phyloP scores from a whole-genome alignment of 1,284 basidiomycete genomes.

The Ustilago lituana region DNA sequence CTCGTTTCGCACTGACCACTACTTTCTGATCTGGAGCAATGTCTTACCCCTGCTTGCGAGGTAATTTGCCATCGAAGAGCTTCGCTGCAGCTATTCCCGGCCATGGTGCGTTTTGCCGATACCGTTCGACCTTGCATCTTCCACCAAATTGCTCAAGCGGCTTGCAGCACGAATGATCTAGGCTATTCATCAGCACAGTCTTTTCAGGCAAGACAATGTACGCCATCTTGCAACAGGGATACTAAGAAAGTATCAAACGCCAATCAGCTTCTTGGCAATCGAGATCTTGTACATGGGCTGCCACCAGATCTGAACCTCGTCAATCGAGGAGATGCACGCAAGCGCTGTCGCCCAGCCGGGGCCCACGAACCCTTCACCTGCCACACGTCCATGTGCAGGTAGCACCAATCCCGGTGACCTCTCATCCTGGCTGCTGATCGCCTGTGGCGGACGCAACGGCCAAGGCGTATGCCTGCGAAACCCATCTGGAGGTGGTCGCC shows the following conservation, averaged over 20 bases:
- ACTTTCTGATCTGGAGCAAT: too few relatives aligned
- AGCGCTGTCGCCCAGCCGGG: slow-evolving; percentile 46
- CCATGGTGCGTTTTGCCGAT: too few relatives aligned
- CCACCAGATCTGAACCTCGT: slow-evolving; percentile 59
- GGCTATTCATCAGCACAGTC: too few relatives aligned
- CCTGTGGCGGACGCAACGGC: slow-evolving; percentile 29
- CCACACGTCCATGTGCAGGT: slow-evolving; percentile 48
- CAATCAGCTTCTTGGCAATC: slow-evolving; percentile 45
- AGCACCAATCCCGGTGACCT: slow-evolving; percentile 43
- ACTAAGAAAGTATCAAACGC: slow-evolving; percentile 19
- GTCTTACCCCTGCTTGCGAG: too few relatives aligned
- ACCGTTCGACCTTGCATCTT: too few relatives aligned
- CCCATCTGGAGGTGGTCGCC: slow-evolving; percentile 34
- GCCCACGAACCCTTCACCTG: slow-evolving; percentile 46
- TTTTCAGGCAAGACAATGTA: too few relatives aligned
- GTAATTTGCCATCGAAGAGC: too few relatives aligned
- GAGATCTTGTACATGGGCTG: slow-evolving; percentile 52
- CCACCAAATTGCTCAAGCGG: too few relatives aligned
- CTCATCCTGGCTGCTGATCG: slow-evolving; percentile 22
- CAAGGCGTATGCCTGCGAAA: slow-evolving; percentile 43
- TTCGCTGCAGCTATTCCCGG: slow-evolving; percentile 3
- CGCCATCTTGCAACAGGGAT: too few relatives aligned
- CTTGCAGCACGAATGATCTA: too few relatives aligned
- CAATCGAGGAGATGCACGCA: slow-evolving; percentile 37
- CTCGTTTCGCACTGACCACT: too few relatives aligned